Percentiles rank a stretch among this genome's conserved stretches.
Evolutionary conservation across 345 rosid genomes (phyloP).

Genomic region (Ailanthus altissimus): DNA sequence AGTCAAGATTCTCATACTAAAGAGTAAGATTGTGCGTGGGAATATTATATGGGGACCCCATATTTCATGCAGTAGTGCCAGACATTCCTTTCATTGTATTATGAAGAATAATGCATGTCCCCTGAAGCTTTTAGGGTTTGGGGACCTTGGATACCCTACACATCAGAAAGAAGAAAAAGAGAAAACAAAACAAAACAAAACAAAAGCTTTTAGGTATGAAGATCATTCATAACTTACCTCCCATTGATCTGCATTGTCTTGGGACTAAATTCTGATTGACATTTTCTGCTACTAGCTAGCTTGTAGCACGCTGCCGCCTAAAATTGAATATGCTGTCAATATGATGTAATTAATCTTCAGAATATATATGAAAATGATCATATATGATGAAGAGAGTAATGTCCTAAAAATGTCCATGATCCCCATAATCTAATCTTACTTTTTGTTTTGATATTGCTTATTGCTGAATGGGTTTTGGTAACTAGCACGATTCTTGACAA

Average conservation of each 20-base stretch:
- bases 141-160: constrained; percentile 51
- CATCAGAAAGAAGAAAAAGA: neutral
- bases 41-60: constrained; percentile 34
- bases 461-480: too few relatives aligned
- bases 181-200: neutral
- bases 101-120: constrained; percentile 42
- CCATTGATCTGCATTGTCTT: neutral
- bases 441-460: too few relatives aligned
- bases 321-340: neutral
- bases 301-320: neutral
- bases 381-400: too few relatives aligned
- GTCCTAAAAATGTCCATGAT: too few relatives aligned
- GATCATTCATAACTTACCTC: neutral
- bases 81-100: constrained; percentile 33
- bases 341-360: too few relatives aligned
- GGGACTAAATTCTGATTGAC: neutral
- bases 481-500: too few relatives aligned
- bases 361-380: too few relatives aligned
- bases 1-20: constrained; percentile 72
- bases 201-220: neutral
- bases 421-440: too few relatives aligned
- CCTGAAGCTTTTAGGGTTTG: constrained; percentile 32
- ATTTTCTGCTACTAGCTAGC: neutral
- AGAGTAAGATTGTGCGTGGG: constrained; percentile 29
- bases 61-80: constrained; percentile 15